Conservation (phyloP, 768 basidiomycete species). For the Jaapia argillacea region DNA sequence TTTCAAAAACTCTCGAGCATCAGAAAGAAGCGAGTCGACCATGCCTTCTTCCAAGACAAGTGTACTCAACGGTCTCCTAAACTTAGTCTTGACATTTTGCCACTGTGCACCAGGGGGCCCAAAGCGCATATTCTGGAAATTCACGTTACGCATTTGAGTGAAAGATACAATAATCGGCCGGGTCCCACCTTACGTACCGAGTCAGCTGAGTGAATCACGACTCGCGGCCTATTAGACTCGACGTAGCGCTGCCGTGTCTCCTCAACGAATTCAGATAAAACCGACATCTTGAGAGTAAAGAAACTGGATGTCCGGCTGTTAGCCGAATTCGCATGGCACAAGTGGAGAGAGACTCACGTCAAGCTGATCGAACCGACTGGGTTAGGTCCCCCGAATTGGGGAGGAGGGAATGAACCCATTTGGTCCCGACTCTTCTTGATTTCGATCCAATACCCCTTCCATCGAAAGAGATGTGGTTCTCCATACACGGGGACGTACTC, state of each 20-base stretch:
- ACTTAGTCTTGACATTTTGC: slow-evolving; percentile 5
- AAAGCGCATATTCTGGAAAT: slow-evolving; percentile 7
- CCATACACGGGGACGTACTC: slow-evolving; percentile 34
- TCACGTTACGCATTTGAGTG: neutral
- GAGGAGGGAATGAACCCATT: neutral
- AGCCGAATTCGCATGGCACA: neutral
- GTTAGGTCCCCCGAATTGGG: neutral
- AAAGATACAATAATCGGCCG: neutral
- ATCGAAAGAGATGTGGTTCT: slow-evolving; percentile 31
- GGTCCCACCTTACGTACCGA: no score
- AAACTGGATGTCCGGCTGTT: slow-evolving; percentile 19
- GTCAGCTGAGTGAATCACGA: slow-evolving; percentile 29
- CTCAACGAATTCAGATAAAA: slow-evolving; percentile 31
- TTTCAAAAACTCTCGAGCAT: slow-evolving; percentile 43
- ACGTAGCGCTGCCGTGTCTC: slow-evolving; percentile 31
- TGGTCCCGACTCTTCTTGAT: neutral
- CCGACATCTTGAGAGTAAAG: slow-evolving; percentile 32
- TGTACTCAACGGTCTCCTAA: slow-evolving; percentile 39
- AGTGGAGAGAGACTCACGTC: no score
- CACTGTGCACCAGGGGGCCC: slow-evolving; percentile 8
- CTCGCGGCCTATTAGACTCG: slow-evolving; percentile 28
- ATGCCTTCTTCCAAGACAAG: slow-evolving; percentile 41
- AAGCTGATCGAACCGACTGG: no score
- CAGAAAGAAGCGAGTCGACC: slow-evolving; percentile 34
- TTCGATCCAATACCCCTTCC: slow-evolving; percentile 30